A percentile compares a stretch with the other conserved stretches of the same genome.
These are phyloP conservation scores for Umbelopsis sp. DNA, from an alignment of 371 early-diverging fungal genomes.

Conservation along the genomic window DNA sequence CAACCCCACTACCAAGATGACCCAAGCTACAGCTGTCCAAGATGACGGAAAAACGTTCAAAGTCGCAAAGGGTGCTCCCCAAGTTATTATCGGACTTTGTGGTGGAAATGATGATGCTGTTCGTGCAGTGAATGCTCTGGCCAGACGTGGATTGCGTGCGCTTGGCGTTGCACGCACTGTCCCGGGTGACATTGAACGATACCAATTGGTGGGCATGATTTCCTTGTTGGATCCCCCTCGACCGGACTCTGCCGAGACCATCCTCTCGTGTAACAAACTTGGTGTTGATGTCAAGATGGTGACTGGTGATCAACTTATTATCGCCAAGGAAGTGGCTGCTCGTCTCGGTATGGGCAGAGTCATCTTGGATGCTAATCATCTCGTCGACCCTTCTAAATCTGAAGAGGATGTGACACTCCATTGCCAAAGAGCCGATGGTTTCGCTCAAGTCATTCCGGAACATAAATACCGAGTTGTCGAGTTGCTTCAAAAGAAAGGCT, in stretches of 20 bases:
- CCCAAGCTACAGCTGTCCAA: slow-evolving; percentile 81
- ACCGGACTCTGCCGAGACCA: slow-evolving; percentile 63
- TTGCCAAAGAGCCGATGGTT: slow-evolving; percentile 88
- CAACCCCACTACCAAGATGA: slow-evolving; percentile 90
- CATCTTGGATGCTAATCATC: slow-evolving; percentile 76
- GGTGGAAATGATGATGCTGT: slow-evolving; percentile 87
- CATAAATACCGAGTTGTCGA: slow-evolving; percentile 95
- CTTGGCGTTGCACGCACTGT: slow-evolving; percentile 87
- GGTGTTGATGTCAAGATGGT: slow-evolving; percentile 91
- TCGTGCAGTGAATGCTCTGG: slow-evolving; percentile 81
- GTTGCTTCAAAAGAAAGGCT: slow-evolving; percentile 70
- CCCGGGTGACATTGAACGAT: slow-evolving; percentile 68
- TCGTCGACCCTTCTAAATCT: slow-evolving; percentile 79
- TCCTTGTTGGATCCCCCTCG: slow-evolving; percentile 85
- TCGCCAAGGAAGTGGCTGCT: slow-evolving; percentile 88
- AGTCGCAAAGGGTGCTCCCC: slow-evolving; percentile 95
- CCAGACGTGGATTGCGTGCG: slow-evolving; percentile 87
- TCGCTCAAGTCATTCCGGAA: slow-evolving; percentile 96
- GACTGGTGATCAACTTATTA: slow-evolving; percentile 89
- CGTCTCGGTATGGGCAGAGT: slow-evolving; percentile 83
- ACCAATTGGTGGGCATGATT: slow-evolving; percentile 71
- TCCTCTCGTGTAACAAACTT: slow-evolving; percentile 62
- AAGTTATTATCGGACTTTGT: slow-evolving; percentile 82
- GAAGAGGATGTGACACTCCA: slow-evolving; percentile 86
- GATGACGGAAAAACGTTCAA: slow-evolving; percentile 75